These are phyloP conservation scores for Miscanthus lutarioriparius DNA, from an alignment of 176 grass and related monocot genomes.

Conservation along the genomic window DNA sequence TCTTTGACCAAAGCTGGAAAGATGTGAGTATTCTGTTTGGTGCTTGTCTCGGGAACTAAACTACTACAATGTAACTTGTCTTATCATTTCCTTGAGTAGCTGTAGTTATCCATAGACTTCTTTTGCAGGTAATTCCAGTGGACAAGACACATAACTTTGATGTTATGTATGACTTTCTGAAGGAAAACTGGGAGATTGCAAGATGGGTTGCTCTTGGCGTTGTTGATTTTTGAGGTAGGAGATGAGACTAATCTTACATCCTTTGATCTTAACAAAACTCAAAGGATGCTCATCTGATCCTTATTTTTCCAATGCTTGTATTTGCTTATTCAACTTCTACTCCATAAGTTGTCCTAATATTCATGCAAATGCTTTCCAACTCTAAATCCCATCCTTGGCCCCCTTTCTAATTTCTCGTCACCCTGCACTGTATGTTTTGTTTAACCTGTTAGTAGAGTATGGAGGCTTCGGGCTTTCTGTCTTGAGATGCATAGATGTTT, in stretches of 20 bases:
- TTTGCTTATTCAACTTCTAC: constrained; percentile 2
- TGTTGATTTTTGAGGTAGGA: constrained; percentile 78
- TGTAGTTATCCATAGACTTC: constrained; percentile 1
- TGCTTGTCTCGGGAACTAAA: constrained; percentile 4
- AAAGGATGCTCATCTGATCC: neutral
- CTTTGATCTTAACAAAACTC: neutral
- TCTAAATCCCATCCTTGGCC: neutral
- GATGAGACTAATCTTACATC: neutral
- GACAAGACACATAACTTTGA: constrained; percentile 87
- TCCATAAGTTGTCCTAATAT: neutral
- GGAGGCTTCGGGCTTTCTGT: neutral
- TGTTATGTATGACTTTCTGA: constrained; percentile 79
- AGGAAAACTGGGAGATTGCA: constrained; percentile 85
- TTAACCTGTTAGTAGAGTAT: neutral
- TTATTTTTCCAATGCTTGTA: neutral
- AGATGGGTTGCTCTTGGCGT: constrained; percentile 90
- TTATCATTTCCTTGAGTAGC: constrained; percentile 20
- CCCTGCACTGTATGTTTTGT: neutral
- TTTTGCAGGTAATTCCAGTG: constrained; percentile 73
- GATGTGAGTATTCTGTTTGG: constrained; percentile 64
- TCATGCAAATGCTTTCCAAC: neutral
- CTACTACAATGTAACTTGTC: constrained; percentile 12
- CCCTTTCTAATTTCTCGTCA: neutral
- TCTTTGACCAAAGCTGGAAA: constrained; percentile 98
- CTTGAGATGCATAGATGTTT: constrained; percentile 12